Conservation (phyloP, 2,329 filamentous ascomycete species). For the Monosporascus sp. region DNA sequence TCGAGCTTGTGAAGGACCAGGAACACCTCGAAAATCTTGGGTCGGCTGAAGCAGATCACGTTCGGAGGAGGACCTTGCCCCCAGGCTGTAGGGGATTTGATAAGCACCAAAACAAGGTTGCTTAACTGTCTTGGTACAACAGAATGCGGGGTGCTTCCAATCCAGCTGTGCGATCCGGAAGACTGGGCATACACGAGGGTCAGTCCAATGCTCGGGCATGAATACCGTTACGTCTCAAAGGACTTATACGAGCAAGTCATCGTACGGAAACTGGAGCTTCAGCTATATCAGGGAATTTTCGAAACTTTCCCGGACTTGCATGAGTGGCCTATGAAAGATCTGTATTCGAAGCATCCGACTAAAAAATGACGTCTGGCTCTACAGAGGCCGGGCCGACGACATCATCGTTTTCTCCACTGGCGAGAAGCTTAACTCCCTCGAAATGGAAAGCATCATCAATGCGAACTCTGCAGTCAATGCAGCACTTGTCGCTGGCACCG, state of each 20-base stretch:
- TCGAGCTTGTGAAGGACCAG: conserved; percentile 17
- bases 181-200: conserved; percentile 29
- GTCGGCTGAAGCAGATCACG: conserved; percentile 15
- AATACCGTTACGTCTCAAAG: conserved; percentile 15
- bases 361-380: conserved; percentile 27
- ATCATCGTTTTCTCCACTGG: conserved; percentile 33
- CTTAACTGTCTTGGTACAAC: conserved; percentile 26
- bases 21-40: conserved; percentile 14
- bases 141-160: conserved; percentile 20
- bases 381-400: conserved; percentile 25
- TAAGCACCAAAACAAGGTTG: conserved; percentile 19
- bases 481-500: conserved; percentile 29
- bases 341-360: conserved; percentile 32
- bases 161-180: conserved; percentile 14
- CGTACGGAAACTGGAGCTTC: conserved; percentile 19
- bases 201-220: conserved; percentile 16
- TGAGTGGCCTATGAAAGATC: conserved; percentile 35
- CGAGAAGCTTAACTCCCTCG: conserved; percentile 37
- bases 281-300: conserved; percentile 31
- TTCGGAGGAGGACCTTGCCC: conserved; percentile 27
- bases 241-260: conserved; percentile 30
- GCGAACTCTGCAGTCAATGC: conserved; percentile 23
- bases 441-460: conserved; percentile 29
- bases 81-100: conserved; percentile 23
- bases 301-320: conserved; percentile 33